Evolutionary conservation across 257 asterid genomes (phyloP), one percentile per base, ranked within the genome.

Genomic region (Catharanthus roseus): DNA sequence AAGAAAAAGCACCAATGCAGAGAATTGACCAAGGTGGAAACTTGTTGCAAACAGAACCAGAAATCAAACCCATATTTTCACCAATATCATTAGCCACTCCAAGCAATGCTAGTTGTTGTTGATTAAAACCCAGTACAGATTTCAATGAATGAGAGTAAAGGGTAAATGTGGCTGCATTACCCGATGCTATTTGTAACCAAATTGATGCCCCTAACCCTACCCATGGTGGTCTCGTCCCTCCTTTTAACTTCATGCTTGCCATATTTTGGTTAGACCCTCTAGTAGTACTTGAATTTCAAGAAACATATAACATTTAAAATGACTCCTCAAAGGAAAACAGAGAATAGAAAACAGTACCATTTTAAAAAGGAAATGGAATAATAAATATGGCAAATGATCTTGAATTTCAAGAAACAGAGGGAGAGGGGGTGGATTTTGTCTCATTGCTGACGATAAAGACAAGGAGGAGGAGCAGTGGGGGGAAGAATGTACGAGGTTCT

Each of bases 41-140:
- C 69, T 64, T 83, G 44, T 89, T 89, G 77, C 90, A 82, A 0
- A 80, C 85, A 45, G 77, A 12, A 0, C 95, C 96, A 19, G 96
- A 81, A 50, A 87, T 39, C 47, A 89, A 77, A 4, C 96, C 96
- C 68, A 87, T 80, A 77, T 84, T 89, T 71, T 89, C 96, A 18
- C 96, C 96, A 0, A 87, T 82, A 68, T 87, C 96, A 77, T 77
- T 80, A 4, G 96, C 96, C 26, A 89, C 96, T 6, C 95, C 96
- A 60, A 87, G 87, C 80, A 87, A 41, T 29, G 96, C 78, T n/a
- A 89, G 80, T 73, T 89, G 92, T 4, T 72, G 74, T 55, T 89
- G 95, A 63, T 84, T 89, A 70, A 80, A 84, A 0, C 96, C 96
- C 47, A 89, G 67, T 44, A 83, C 90, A 2, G 91, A 81, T 80